Percentiles rank a stretch among this genome's conserved stretches.
phyloP scores from a whole-genome alignment of 208 protist species.

The Crithidia mellificae region DNA sequence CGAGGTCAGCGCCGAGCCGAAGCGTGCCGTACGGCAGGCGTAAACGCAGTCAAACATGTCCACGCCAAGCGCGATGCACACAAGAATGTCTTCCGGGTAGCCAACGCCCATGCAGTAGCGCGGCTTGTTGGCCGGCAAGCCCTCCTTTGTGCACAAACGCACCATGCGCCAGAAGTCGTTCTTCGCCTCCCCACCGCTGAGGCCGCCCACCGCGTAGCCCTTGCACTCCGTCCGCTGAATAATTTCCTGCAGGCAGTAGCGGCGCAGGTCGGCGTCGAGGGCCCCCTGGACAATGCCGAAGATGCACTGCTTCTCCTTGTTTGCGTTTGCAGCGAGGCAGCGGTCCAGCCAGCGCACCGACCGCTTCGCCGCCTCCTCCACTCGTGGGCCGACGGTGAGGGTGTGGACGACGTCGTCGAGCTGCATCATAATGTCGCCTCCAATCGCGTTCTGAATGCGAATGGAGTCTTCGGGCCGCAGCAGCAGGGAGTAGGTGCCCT shows the following conservation, averaged over 20 bases:
- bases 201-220: slow-evolving; percentile 99
- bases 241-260: slow-evolving; percentile 93
- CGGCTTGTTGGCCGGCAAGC: slow-evolving; percentile 92
- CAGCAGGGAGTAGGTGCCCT: slow-evolving; percentile 83
- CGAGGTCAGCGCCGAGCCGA: slow-evolving; percentile 94
- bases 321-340: slow-evolving; percentile 94
- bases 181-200: slow-evolving; percentile 98
- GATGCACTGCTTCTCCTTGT: slow-evolving; percentile 95
- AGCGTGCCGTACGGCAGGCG: slow-evolving; percentile 97
- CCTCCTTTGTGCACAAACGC: slow-evolving; percentile 85
- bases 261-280: slow-evolving; percentile 88
- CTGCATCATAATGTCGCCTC: slow-evolving; percentile 99
- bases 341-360: slow-evolving; percentile 98
- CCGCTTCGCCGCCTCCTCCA: slow-evolving; percentile 96
- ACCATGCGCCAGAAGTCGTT: slow-evolving; percentile 96
- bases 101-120: slow-evolving; percentile 99
- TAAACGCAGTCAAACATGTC: slow-evolving; percentile 99
- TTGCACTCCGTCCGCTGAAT: slow-evolving; percentile 90
- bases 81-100: slow-evolving; percentile 98
- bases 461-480: slow-evolving; percentile 98
- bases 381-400: slow-evolving; percentile 83
- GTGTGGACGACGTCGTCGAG: slow-evolving; percentile 97
- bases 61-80: slow-evolving; percentile 98
- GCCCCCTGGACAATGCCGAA: slow-evolving; percentile 99
- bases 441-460: slow-evolving; percentile 98